Evolutionary conservation across 495 filamentous ascomycete species (phyloP).

Genomic region (Podospora sp.): DNA sequence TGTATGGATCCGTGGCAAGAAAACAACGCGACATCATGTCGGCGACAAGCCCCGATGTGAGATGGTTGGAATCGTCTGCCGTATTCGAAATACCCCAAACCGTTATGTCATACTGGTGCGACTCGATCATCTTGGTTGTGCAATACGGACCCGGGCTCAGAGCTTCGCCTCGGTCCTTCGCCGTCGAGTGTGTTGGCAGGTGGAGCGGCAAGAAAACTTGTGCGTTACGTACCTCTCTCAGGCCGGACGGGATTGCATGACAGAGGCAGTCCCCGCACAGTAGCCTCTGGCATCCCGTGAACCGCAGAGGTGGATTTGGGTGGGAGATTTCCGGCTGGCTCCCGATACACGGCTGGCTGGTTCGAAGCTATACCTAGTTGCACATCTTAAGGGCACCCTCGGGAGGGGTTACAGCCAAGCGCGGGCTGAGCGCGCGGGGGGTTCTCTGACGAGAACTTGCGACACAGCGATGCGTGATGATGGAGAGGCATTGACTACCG

Average conservation of each 20-base stretch:
- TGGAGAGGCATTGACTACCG: not conserved
- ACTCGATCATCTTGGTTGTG: not conserved
- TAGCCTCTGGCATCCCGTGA: not conserved
- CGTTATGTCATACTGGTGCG: no score
- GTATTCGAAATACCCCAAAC: not conserved
- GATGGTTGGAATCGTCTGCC: not conserved
- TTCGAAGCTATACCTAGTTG: constrained; percentile 41
- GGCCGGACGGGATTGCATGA: not conserved
- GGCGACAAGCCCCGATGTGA: no score
- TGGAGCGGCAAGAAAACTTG: not conserved
- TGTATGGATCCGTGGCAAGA: not conserved
- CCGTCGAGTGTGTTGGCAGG: not conserved
- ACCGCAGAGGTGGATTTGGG: not conserved
- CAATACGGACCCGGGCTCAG: no score
- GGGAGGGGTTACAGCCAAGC: not conserved
- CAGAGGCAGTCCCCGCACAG: not conserved
- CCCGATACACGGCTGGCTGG: constrained; percentile 16
- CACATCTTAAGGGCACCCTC: constrained; percentile 51
- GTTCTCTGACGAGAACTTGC: not conserved
- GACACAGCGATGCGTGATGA: not conserved
- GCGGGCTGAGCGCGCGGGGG: not conserved
- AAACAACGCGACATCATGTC: not conserved
- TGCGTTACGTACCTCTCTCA: not conserved
- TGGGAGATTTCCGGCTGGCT: not conserved
- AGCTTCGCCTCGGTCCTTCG: not conserved